These are phyloP conservation scores for Globisporangium perplexum DNA, from an alignment of 352 stramenopile species.

Conservation along the genomic window DNA sequence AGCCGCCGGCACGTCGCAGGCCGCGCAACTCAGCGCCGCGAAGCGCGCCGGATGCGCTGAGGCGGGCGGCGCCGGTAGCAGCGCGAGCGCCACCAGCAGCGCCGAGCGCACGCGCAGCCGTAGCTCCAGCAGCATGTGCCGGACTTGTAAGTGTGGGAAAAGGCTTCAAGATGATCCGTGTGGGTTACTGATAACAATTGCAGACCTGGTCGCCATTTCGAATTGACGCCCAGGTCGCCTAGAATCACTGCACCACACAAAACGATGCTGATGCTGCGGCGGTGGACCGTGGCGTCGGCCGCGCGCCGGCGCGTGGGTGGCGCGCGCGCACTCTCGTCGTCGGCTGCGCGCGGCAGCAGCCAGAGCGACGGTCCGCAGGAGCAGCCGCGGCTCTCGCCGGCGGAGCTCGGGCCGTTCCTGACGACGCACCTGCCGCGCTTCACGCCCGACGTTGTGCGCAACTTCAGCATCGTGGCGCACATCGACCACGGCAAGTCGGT, in stretches of 20 bases:
- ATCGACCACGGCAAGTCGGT: conserved; percentile 92
- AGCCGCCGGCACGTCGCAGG: conserved; percentile 49
- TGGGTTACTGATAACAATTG: too few relatives aligned
- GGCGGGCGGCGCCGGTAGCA: not conserved
- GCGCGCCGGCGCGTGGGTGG: too few relatives aligned
- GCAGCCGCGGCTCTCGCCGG: conserved; percentile 26
- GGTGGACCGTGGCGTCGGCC: too few relatives aligned
- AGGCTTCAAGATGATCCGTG: too few relatives aligned
- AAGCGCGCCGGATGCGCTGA: not conserved
- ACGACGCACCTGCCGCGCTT: conserved; percentile 51
- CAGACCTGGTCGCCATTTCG: too few relatives aligned
- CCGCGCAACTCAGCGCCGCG: conserved; percentile 19
- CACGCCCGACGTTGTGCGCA: conserved; percentile 75
- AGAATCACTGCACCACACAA: not conserved
- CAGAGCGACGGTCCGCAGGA: not conserved
- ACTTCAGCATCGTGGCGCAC: conserved; percentile 90
- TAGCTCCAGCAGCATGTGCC: too few relatives aligned
- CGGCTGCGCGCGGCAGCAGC: not conserved
- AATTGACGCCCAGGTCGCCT: too few relatives aligned
- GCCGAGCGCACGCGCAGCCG: too few relatives aligned
- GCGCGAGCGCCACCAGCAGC: not conserved
- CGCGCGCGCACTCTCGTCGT: not conserved
- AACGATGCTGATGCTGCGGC: not conserved
- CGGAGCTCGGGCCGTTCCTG: conserved; percentile 56
- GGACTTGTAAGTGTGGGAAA: too few relatives aligned